Evolutionary conservation across 1,139 yeast species (phyloP).

Genomic region (Wickerhamomyces sp.): DNA sequence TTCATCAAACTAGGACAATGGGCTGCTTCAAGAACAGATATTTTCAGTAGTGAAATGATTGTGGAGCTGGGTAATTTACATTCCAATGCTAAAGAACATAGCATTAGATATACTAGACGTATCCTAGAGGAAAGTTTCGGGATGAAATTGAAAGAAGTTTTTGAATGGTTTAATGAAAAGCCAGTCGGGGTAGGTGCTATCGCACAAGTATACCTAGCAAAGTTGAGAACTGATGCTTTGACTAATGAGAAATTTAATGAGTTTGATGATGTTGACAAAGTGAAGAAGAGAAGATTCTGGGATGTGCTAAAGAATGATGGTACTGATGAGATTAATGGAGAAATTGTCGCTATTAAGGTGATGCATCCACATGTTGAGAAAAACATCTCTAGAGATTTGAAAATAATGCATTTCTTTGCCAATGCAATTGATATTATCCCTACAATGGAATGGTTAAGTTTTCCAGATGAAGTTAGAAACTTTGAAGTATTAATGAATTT

Average conservation of each 20-base stretch:
- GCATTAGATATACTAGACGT: constrained; percentile 53
- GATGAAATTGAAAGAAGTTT: constrained; percentile 63
- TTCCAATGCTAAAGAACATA: constrained; percentile 77
- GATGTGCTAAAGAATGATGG: constrained; percentile 10
- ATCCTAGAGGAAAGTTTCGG: constrained; percentile 61
- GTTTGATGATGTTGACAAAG: constrained; percentile 25
- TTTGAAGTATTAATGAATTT: constrained; percentile 81
- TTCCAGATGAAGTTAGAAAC: constrained; percentile 92
- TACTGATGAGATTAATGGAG: neutral
- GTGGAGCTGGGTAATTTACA: constrained; percentile 73
- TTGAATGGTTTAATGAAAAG: constrained; percentile 67
- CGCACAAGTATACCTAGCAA: constrained; percentile 89
- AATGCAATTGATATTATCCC: constrained; percentile 64
- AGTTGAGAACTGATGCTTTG: constrained; percentile 43
- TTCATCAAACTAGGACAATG: constrained; percentile 96
- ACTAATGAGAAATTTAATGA: constrained; percentile 24
- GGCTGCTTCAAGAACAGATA: constrained; percentile 99
- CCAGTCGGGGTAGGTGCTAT: constrained; percentile 97
- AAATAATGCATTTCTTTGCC: constrained; percentile 82
- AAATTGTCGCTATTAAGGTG: constrained; percentile 84
- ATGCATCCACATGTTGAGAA: constrained; percentile 81
- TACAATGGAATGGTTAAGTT: constrained; percentile 95
- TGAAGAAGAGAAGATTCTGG: constrained; percentile 10
- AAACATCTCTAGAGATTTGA: constrained; percentile 73
- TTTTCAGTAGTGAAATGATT: constrained; percentile 78